Percentiles rank a stretch among this genome's conserved stretches.
Conservation (phyloP, 352 stramenopile genomes). For the Globisporangium rhizosaccharum region DNA sequence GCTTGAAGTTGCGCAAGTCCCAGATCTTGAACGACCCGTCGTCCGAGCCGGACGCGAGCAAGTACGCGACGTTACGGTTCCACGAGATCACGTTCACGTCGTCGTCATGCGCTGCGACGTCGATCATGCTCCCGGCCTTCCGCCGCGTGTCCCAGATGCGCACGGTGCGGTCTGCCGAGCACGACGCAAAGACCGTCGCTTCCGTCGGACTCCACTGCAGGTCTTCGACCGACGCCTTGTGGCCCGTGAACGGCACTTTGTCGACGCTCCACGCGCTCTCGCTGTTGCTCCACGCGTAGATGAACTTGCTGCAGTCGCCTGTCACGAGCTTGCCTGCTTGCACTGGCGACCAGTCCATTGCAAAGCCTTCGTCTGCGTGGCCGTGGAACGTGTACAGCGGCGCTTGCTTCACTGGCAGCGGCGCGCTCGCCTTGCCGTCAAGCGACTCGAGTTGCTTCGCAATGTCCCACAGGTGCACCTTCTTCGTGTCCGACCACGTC, state of each 20-base stretch:
- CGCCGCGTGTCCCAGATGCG: slow-evolving; percentile 97
- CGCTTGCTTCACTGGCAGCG: slow-evolving; percentile 49
- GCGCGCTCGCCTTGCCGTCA: slow-evolving; percentile 63
- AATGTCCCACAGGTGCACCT: slow-evolving; percentile 97
- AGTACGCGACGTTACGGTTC: slow-evolving; percentile 97
- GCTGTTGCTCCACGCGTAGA: slow-evolving; percentile 92
- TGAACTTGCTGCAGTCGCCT: slow-evolving; percentile 95
- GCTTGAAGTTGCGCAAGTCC: slow-evolving; percentile 94
- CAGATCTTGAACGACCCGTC: slow-evolving; percentile 97
- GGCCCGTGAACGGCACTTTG: slow-evolving; percentile 88
- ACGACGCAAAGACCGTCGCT: slow-evolving; percentile 94
- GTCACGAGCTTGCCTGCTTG: slow-evolving; percentile 89
- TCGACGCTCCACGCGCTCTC: slow-evolving; percentile 80
- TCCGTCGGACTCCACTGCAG: slow-evolving; percentile 98
- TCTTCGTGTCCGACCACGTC: slow-evolving; percentile 94
- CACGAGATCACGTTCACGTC: slow-evolving; percentile 99
- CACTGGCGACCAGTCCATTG: slow-evolving; percentile 96
- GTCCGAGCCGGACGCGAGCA: slow-evolving; percentile 96
- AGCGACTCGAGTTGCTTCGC: slow-evolving; percentile 85
- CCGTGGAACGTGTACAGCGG: slow-evolving; percentile 93
- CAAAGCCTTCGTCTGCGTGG: slow-evolving; percentile 96
- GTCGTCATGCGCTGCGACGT: slow-evolving; percentile 89
- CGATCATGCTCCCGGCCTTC: slow-evolving; percentile 91
- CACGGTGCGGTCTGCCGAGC: slow-evolving; percentile 91
- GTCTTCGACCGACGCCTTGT: slow-evolving; percentile 95